Evolutionary conservation across 2,329 filamentous ascomycete genomes (phyloP).

Genomic region (Cyphellophora attinorum): DNA sequence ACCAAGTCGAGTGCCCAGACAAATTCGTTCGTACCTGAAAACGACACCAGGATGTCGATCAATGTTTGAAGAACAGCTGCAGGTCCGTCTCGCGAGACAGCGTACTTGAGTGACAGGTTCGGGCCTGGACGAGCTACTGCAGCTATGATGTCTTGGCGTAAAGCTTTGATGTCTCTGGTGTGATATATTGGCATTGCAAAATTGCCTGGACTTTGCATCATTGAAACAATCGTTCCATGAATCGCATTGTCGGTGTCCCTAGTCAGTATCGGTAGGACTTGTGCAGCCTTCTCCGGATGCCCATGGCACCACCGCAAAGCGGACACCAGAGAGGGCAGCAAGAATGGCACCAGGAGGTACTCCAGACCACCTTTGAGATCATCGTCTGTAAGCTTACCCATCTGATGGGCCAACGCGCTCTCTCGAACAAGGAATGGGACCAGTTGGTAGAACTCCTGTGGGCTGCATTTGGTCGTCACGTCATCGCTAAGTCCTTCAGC

Average conservation of each 20-base stretch:
- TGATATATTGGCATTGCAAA: constrained; percentile 37
- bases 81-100: constrained; percentile 22
- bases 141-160: constrained; percentile 43
- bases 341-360: constrained; percentile 54
- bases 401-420: constrained; percentile 48
- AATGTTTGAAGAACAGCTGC: constrained; percentile 27
- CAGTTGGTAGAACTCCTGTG: constrained; percentile 55
- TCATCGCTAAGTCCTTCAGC: constrained; percentile 56
- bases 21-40: constrained; percentile 29
- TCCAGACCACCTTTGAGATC: constrained; percentile 54
- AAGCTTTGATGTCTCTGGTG: constrained; percentile 38
- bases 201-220: constrained; percentile 44
- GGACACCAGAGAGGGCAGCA: constrained; percentile 51
- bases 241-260: constrained; percentile 51
- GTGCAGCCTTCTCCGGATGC: constrained; percentile 32
- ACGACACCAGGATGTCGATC: constrained; percentile 33
- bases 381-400: constrained; percentile 45
- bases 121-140: constrained; percentile 25
- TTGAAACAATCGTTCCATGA: constrained; percentile 49
- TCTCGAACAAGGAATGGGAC: constrained; percentile 54
- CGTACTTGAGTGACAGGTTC: constrained; percentile 5
- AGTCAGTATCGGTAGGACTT: constrained; percentile 47
- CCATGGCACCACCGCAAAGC: constrained; percentile 52
- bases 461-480: constrained; percentile 53
- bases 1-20: constrained; percentile 34